Conservation (phyloP, 1,284 basidiomycete genomes). For the Ceratobasidium sp. region DNA sequence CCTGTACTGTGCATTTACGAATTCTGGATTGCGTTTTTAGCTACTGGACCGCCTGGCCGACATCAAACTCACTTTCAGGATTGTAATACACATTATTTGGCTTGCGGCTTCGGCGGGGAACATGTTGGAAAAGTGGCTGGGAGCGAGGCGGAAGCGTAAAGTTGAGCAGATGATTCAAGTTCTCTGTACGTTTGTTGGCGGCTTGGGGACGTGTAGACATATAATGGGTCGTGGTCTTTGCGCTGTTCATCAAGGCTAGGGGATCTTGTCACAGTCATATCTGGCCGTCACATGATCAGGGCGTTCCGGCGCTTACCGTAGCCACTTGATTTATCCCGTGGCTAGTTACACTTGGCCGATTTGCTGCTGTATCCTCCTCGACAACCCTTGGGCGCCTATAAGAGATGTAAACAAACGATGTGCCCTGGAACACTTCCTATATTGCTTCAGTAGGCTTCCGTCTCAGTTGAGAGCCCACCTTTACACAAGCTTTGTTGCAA, state of each 20-base stretch:
- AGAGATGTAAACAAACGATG: neutral
- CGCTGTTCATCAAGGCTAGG: constrained; percentile 22
- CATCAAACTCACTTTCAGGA: constrained; percentile 47
- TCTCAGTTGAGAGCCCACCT: constrained; percentile 44
- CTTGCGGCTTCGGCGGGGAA: constrained; percentile 80
- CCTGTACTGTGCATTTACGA: constrained; percentile 92
- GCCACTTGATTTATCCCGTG: constrained; percentile 14
- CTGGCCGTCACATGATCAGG: constrained; percentile 32
- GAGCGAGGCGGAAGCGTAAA: constrained; percentile 60
- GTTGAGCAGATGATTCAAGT: constrained; percentile 55
- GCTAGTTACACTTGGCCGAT: neutral
- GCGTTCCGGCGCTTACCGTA: constrained; percentile 13
- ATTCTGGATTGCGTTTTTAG: constrained; percentile 63
- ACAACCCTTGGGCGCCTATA: neutral
- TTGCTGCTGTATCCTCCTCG: neutral
- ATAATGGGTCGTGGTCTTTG: constrained; percentile 38
- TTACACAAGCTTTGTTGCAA: neutral
- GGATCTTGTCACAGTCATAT: constrained; percentile 40
- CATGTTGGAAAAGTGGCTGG: constrained; percentile 63
- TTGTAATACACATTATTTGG: constrained; percentile 62
- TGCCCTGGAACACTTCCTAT: constrained; percentile 1
- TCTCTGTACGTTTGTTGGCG: constrained; percentile 39
- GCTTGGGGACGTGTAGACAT: constrained; percentile 43
- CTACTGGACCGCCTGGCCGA: constrained; percentile 26
- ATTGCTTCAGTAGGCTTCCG: neutral